phyloP scores from a whole-genome alignment of 2,329 filamentous ascomycete genomes.

The Nannizziopsis barbatae region DNA sequence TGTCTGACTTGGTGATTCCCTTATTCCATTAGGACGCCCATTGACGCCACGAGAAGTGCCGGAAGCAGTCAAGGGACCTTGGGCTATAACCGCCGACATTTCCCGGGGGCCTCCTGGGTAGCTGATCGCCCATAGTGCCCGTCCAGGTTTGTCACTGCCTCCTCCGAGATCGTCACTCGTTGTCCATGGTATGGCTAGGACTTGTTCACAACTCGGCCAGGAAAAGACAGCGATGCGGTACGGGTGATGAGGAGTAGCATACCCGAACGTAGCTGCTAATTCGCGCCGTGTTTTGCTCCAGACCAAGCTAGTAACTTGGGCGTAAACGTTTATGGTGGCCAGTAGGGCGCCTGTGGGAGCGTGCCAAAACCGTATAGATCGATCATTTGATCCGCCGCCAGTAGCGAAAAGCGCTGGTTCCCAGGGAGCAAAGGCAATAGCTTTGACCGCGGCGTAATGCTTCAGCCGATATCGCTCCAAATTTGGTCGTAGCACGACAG shows the following conservation, averaged over 20 bases:
- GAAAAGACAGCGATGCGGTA: conserved; percentile 85
- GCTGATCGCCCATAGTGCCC: conserved; percentile 72
- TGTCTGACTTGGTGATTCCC: background rate
- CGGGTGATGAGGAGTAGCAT: conserved; percentile 78
- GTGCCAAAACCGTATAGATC: conserved; percentile 93
- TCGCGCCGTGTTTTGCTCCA: conserved; percentile 80
- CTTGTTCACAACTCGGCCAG: conserved; percentile 82
- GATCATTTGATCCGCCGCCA: conserved; percentile 86
- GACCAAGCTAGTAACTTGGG: conserved; percentile 84
- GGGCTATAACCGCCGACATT: background rate
- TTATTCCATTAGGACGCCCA: background rate
- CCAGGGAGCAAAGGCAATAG: conserved; percentile 95
- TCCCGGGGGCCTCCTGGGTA: conserved; percentile 57
- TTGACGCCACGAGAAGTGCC: background rate
- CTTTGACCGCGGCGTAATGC: conserved; percentile 85
- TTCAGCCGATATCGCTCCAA: conserved; percentile 60
- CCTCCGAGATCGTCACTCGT: conserved; percentile 37
- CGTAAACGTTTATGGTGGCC: conserved; percentile 81
- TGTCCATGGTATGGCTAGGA: conserved; percentile 76
- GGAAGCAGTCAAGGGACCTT: background rate
- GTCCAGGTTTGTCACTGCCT: conserved; percentile 22
- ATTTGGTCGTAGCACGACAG: conserved; percentile 43
- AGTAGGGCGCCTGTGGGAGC: conserved; percentile 69
- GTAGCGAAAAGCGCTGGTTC: conserved; percentile 76
- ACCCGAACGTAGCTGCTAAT: conserved; percentile 88